Conservation (phyloP, 768 basidiomycete genomes). For the Royoungia palumana region DNA sequence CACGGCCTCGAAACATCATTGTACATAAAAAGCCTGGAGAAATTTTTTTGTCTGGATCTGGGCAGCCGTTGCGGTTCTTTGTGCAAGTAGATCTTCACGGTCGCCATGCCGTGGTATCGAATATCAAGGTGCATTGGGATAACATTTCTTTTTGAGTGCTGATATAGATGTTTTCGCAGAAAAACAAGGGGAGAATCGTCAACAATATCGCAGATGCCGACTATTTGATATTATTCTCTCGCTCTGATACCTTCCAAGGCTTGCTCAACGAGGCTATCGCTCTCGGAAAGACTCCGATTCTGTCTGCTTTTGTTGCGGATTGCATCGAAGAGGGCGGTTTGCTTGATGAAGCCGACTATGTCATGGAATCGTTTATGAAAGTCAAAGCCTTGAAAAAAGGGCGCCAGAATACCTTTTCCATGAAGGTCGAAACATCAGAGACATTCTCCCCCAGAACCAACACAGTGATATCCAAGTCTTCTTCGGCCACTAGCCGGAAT, state of each 20-base stretch:
- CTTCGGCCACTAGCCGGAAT: conserved; percentile 1
- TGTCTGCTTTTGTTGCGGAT: conserved; percentile 50
- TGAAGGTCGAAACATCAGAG: conserved; percentile 11
- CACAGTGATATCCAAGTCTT: conserved; percentile 4
- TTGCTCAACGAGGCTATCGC: conserved; percentile 37
- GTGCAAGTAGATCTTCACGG: conserved; percentile 66
- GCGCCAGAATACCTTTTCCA: conserved; percentile 16
- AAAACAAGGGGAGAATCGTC: conserved; percentile 61
- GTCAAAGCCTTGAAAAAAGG: conserved; percentile 23
- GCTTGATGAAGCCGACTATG: conserved; percentile 44
- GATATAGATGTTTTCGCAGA: conserved; percentile 37
- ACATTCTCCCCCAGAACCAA: conserved; percentile 2
- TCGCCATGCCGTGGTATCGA: conserved; percentile 45
- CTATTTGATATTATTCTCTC: conserved; percentile 54
- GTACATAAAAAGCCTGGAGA: conserved; percentile 23
- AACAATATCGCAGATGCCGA: conserved; percentile 54
- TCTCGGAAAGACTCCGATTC: conserved; percentile 46
- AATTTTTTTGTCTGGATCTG: conserved; percentile 45
- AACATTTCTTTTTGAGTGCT: background rate
- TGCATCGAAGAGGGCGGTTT: conserved; percentile 44
- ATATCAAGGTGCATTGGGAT: conserved; percentile 53
- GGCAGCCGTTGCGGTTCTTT: conserved; percentile 51
- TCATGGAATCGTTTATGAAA: conserved; percentile 34
- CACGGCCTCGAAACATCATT: conserved; percentile 12
- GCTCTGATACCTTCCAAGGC: conserved; percentile 49